Conservation (phyloP, 2,329 filamentous ascomycete genomes). For the Beauveria caledonica region DNA sequence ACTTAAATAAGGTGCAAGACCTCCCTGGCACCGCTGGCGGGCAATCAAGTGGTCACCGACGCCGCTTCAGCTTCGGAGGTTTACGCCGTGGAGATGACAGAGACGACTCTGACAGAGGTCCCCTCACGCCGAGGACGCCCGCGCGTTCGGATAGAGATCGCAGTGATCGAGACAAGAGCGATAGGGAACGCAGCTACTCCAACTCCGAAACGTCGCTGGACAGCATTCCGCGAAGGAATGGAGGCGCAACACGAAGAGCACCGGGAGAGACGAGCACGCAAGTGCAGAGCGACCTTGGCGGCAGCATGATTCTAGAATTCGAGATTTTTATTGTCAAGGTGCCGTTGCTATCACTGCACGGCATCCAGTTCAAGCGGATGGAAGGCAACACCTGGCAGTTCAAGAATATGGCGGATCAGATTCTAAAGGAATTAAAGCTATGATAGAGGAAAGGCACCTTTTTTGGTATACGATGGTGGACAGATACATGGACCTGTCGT, state of each 20-base stretch:
- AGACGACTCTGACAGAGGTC: slow-evolving; percentile 48
- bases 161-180: slow-evolving; percentile 9
- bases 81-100: slow-evolving; percentile 48
- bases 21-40: slow-evolving; percentile 49
- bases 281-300: slow-evolving; percentile 81
- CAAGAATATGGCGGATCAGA: slow-evolving; percentile 96
- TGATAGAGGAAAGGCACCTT: slow-evolving; percentile 28
- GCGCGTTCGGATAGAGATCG: slow-evolving; percentile 33
- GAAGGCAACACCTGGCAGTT: slow-evolving; percentile 96
- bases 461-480: slow-evolving; percentile 4
- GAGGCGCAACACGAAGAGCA: slow-evolving; percentile 45
- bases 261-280: slow-evolving; percentile 87
- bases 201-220: slow-evolving; percentile 83
- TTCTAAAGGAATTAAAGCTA: slow-evolving; percentile 76
- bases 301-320: slow-evolving; percentile 77
- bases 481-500: neutral
- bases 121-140: slow-evolving; percentile 35
- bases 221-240: slow-evolving; percentile 51
- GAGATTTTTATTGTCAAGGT: slow-evolving; percentile 98
- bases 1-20: slow-evolving; percentile 66
- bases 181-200: slow-evolving; percentile 63
- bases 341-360: slow-evolving; percentile 82
- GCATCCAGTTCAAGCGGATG: slow-evolving; percentile 96
- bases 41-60: slow-evolving; percentile 52
- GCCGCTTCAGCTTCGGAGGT: slow-evolving; percentile 79